Conservation (phyloP, 495 filamentous ascomycete species). For the Schizothecium vesticola region DNA sequence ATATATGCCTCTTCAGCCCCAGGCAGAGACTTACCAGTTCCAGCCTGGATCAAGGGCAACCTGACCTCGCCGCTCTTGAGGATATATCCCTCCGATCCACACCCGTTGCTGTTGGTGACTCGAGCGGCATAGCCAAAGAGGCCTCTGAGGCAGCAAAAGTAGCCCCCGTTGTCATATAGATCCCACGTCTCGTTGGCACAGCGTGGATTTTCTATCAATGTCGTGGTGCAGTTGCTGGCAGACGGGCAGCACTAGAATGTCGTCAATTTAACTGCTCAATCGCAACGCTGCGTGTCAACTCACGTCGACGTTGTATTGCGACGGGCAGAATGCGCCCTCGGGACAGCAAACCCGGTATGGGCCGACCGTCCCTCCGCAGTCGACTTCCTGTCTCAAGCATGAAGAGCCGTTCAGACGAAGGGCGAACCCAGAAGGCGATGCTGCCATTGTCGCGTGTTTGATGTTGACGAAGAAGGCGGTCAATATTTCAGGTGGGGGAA, state of each 20-base stretch:
- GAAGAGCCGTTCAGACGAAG: conserved; percentile 2
- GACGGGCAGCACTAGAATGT: background rate
- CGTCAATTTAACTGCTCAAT: background rate
- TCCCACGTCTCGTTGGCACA: conserved; percentile 7
- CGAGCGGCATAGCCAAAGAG: conserved; percentile 4
- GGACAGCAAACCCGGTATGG: conserved; percentile 5
- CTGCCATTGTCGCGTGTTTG: background rate
- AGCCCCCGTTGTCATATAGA: conserved; percentile 4
- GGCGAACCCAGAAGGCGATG: conserved; percentile 4
- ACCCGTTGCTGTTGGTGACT: conserved; percentile 2
- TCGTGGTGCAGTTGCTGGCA: background rate
- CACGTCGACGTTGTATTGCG: conserved; percentile 5
- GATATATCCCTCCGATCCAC: conserved; percentile 2
- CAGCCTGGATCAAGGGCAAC: conserved; percentile 1
- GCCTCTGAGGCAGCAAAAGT: conserved; percentile 2
- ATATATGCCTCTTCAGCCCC: background rate
- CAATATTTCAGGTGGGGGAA: background rate
- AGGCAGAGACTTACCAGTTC: background rate
- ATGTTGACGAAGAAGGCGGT: background rate
- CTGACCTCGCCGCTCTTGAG: conserved; percentile 7
- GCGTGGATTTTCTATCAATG: background rate
- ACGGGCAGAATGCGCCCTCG: conserved; percentile 1
- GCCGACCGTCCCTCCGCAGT: background rate
- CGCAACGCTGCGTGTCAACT: background rate
- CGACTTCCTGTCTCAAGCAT: conserved; percentile 1